phyloP scores from a whole-genome alignment of 2,329 filamentous ascomycete genomes.

The Sporothrix sp. region DNA sequence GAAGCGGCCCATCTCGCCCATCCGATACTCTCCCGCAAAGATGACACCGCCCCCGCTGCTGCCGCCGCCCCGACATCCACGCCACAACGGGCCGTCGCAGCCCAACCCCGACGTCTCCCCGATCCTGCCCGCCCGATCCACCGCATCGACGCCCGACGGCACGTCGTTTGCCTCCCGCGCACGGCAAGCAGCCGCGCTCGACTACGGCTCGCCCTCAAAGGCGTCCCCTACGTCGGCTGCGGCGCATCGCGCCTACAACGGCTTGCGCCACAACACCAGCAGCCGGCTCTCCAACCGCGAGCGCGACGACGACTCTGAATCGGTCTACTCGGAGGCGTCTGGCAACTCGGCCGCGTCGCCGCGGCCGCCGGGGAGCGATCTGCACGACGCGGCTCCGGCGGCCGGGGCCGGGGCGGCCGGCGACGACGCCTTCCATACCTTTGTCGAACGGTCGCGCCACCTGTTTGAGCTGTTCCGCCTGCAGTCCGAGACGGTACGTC shows the following conservation, averaged over 20 bases:
- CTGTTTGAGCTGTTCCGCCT: slow-evolving; percentile 67
- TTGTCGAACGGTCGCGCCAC: slow-evolving; percentile 60
- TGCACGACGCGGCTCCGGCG: slow-evolving; percentile 34
- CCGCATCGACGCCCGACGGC: slow-evolving; percentile 9
- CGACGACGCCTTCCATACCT: slow-evolving; percentile 59
- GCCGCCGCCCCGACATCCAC: slow-evolving; percentile 14
- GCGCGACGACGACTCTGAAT: slow-evolving; percentile 11
- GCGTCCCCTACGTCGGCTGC: slow-evolving; percentile 21
- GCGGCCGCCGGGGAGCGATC: slow-evolving; percentile 25
- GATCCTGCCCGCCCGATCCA: slow-evolving; percentile 4
- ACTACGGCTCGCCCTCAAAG: slow-evolving; percentile 33
- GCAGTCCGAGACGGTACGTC: slow-evolving; percentile 63
- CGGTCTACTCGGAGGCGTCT: neutral
- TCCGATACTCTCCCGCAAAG: slow-evolving; percentile 5
- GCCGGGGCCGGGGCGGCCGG: slow-evolving; percentile 55
- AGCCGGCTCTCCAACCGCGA: slow-evolving; percentile 20
- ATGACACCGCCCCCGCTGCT: neutral
- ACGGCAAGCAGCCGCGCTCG: slow-evolving; percentile 14
- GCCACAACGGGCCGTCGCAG: neutral
- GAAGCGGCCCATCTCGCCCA: slow-evolving; percentile 4
- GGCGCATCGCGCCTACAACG: slow-evolving; percentile 21
- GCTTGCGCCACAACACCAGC: slow-evolving; percentile 20
- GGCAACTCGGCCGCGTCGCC: slow-evolving; percentile 13
- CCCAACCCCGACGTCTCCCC: slow-evolving; percentile 8
- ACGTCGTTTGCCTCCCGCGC: slow-evolving; percentile 14